Evolutionary conservation across 768 basidiomycete species (phyloP), one percentile per base, ranked within the genome.

Genomic region (Phaeotremella skinneri): DNA sequence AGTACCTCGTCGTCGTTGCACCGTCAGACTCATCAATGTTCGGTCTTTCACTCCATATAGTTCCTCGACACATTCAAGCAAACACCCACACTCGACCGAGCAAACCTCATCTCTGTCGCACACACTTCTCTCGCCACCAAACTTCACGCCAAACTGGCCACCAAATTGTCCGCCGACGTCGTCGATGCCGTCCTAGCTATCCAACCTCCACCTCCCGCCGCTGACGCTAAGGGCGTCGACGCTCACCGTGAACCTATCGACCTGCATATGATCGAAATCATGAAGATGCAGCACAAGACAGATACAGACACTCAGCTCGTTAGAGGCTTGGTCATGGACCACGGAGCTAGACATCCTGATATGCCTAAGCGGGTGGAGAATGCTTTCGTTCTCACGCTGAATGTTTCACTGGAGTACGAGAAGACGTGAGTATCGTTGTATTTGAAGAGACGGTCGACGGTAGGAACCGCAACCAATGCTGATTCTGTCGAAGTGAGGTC

Each of bases 251-350:
- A 92, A 67, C 91, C 93, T 50, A 93, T 98, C 73, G 96, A 99
- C 81, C 82, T 99, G 56, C 94, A 98, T 80, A 99, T 99, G 96
- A 81, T 99, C 52, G 96, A 99, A 80, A 87, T 98, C 62, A 98
- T 98, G 96, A 98, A 98, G 81, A 99, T 99, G 96, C 94, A 96
- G 78, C 96, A 99, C 80, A 88, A 93, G 70, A 93, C 88, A 42
- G 91, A 96, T 62, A 91, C 91, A 23, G 96, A 99, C 78, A 99
- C 96, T 29, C 89, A 96, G 75, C 85, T 99, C 37, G 81, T 99
- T 70, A 88, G 90, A 68, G 96, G 96, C 32, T 83, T 99, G 58
- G 96, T 99, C 45, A 82, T 99, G 68, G 96, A 99, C 79, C 94
- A 98, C 75, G 94, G 96, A 66, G 90, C 90, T 56, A 82, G 96